phyloP scores from a whole-genome alignment of 441 rosid genomes.

The Monsonia emarginata region DNA sequence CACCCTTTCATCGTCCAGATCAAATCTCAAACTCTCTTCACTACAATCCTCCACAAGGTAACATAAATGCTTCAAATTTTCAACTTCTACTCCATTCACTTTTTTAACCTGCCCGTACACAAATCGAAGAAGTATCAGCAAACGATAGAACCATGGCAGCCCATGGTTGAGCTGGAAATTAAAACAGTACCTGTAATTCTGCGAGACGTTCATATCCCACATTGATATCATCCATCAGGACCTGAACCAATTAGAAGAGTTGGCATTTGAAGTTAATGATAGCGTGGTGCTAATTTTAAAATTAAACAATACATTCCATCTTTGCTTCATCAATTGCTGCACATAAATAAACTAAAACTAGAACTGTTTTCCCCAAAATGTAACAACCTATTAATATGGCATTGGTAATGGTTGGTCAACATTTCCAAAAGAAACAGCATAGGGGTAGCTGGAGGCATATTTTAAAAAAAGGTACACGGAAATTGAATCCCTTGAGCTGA shows the following conservation, averaged over 20 bases:
- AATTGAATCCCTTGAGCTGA: too few species aligned
- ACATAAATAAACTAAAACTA: too few species aligned
- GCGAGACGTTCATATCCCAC: conserved; percentile 82
- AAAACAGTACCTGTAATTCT: conserved; percentile 56
- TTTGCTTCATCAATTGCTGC: not conserved
- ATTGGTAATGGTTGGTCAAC: too few species aligned
- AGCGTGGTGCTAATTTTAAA: too few species aligned
- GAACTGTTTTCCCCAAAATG: too few species aligned
- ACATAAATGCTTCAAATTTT: conserved; percentile 65
- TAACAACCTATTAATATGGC: too few species aligned
- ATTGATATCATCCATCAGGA: conserved; percentile 78
- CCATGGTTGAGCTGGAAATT: conserved; percentile 5
- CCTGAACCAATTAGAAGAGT: conserved; percentile 35
- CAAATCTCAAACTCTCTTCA: conserved; percentile 48
- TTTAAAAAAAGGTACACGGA: too few species aligned
- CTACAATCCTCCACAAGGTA: conserved; percentile 48
- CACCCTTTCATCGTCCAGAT: conserved; percentile 73
- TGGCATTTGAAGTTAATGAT: conserved; percentile 17
- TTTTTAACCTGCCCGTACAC: conserved; percentile 53
- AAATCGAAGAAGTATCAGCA: conserved; percentile 13
- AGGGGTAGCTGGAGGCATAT: too few species aligned
- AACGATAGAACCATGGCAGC: not conserved
- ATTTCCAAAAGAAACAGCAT: too few species aligned
- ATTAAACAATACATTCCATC: not conserved
- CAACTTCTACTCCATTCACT: conserved; percentile 55